A percentile compares a stretch with the other conserved stretches of the same genome.
These are phyloP conservation scores for Cladosporium sphaerospermum DNA, from an alignment of 2,329 filamentous ascomycete species.

Conservation along the genomic window DNA sequence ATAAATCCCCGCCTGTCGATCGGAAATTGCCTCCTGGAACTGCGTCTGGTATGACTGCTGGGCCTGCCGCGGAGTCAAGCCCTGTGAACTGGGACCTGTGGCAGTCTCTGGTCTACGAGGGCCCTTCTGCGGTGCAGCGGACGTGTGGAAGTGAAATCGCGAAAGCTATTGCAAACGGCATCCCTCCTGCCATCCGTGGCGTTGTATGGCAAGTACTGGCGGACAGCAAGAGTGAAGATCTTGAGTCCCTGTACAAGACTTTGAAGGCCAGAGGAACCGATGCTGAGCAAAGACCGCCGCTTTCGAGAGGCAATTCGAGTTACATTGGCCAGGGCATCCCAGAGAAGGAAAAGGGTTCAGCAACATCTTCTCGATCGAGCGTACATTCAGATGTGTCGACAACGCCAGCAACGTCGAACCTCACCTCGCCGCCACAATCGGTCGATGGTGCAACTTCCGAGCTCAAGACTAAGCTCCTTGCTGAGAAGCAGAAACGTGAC, in stretches of 20 bases:
- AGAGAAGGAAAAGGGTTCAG: slow-evolving; percentile 58
- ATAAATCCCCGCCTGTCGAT: slow-evolving; percentile 59
- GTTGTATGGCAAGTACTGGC: slow-evolving; percentile 98
- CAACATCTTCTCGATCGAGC: slow-evolving; percentile 76
- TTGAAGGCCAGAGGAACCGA: slow-evolving; percentile 74
- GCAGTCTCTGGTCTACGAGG: slow-evolving; percentile 93
- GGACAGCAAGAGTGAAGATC: slow-evolving; percentile 86
- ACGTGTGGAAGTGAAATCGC: slow-evolving; percentile 87
- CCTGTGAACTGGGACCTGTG: slow-evolving; percentile 98
- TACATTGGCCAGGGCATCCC: slow-evolving; percentile 34
- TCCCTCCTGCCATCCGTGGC: slow-evolving; percentile 90
- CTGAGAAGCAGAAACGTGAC: slow-evolving; percentile 72
- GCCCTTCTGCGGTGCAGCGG: slow-evolving; percentile 77
- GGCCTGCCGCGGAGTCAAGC: slow-evolving; percentile 62
- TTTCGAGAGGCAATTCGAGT: slow-evolving; percentile 9
- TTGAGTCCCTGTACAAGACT: slow-evolving; percentile 81
- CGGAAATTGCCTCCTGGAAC: slow-evolving; percentile 74
- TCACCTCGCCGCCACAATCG: slow-evolving; percentile 30
- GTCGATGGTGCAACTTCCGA: slow-evolving; percentile 41
- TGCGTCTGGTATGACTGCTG: slow-evolving; percentile 70
- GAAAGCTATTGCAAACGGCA: slow-evolving; percentile 83
- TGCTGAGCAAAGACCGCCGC: slow-evolving; percentile 48
- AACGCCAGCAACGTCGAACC: slow-evolving; percentile 47
- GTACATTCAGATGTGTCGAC: slow-evolving; percentile 71
- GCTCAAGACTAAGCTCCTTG: slow-evolving; percentile 56